Conservation (phyloP, 495 filamentous ascomycete species). For the Tetracladium marchalianum region DNA sequence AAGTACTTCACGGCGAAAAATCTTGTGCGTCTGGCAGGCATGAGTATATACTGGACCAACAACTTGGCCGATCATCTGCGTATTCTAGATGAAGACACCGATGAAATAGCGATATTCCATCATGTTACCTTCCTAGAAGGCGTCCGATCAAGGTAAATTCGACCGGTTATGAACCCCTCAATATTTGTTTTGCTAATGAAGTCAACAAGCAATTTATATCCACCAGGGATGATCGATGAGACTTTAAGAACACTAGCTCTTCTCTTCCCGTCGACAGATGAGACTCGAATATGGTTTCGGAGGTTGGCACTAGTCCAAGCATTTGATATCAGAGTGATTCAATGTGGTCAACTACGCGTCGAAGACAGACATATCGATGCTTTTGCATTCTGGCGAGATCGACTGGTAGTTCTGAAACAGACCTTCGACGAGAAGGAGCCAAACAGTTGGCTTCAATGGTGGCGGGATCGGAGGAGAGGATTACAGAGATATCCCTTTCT, state of each 20-base stretch:
- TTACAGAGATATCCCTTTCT: constrained; percentile 47
- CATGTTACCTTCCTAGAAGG: constrained; percentile 28
- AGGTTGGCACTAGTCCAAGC: constrained; percentile 3
- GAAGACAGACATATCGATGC: constrained; percentile 31
- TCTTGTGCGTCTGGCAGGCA: constrained; percentile 25
- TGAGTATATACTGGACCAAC: constrained; percentile 30
- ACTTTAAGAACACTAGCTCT: constrained; percentile 36
- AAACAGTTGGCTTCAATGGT: constrained; percentile 35
- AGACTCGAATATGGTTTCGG: constrained; percentile 22
- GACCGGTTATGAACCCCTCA: neutral
- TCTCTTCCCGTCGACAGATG: constrained; percentile 30
- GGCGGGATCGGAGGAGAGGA: constrained; percentile 38
- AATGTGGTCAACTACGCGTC: constrained; percentile 20
- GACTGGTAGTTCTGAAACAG: constrained; percentile 40
- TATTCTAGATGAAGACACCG: constrained; percentile 27
- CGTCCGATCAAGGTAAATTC: constrained; percentile 10
- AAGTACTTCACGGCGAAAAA: constrained; percentile 23
- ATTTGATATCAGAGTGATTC: constrained; percentile 20
- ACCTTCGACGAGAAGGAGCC: constrained; percentile 41
- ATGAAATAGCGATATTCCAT: constrained; percentile 34
- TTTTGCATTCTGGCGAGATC: constrained; percentile 40
- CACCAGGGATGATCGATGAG: constrained; percentile 29
- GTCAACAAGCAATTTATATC: constrained; percentile 19
- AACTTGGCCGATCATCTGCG: constrained; percentile 37
- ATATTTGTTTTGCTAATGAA: neutral